phyloP scores from a whole-genome alignment of 2,329 filamentous ascomycete genomes.

The Aphanoascus verrucosus region DNA sequence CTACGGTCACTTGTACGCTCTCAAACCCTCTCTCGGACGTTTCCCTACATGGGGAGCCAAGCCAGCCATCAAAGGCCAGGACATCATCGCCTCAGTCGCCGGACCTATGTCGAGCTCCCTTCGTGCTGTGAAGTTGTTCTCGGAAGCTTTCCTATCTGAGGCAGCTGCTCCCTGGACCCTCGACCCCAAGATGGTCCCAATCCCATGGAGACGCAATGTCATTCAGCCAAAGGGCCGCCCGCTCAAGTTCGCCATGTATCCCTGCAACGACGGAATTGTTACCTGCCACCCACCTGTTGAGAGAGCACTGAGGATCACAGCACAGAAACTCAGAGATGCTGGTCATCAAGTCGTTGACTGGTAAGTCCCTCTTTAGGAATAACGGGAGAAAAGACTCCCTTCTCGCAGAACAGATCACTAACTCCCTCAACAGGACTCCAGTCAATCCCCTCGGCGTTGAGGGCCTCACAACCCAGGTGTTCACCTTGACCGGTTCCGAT shows the following conservation, averaged over 20 bases:
- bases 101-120: constrained; percentile 52
- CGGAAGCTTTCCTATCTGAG: constrained; percentile 44
- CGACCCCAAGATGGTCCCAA: constrained; percentile 54
- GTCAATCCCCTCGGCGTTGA: not conserved
- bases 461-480: not conserved
- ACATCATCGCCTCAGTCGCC: constrained; percentile 50
- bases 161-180: constrained; percentile 51
- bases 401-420: not conserved
- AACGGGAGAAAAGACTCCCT: not conserved
- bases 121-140: constrained; percentile 44
- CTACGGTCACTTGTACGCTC: constrained; percentile 48
- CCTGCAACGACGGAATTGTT: constrained; percentile 39
- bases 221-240: constrained; percentile 22
- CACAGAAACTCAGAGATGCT: constrained; percentile 38
- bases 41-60: constrained; percentile 50
- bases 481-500: constrained; percentile 19
- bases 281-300: constrained; percentile 48
- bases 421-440: not conserved
- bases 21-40: constrained; percentile 45
- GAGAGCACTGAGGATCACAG: constrained; percentile 44
- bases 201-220: constrained; percentile 51
- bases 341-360: constrained; percentile 38
- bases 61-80: constrained; percentile 55
- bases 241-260: constrained; percentile 47
- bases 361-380: constrained; percentile 3